Evolutionary conservation across 352 stramenopile genomes (phyloP).

Genomic region (Pythium volutum): DNA sequence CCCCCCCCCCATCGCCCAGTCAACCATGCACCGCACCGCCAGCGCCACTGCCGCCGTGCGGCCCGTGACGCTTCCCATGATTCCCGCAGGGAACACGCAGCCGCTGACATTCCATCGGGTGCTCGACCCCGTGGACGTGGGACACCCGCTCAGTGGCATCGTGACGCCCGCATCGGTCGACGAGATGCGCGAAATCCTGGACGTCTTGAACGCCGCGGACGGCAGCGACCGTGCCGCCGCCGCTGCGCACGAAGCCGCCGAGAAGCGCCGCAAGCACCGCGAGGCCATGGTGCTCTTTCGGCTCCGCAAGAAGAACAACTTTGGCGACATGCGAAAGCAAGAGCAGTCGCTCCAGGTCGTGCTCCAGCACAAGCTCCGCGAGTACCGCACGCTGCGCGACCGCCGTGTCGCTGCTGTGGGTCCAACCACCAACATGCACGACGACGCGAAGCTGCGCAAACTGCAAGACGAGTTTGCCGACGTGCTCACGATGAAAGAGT

Average conservation of each 20-base stretch:
- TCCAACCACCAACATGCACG: background rate
- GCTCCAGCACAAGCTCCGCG: slow-evolving; percentile 15
- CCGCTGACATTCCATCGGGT: slow-evolving; percentile 13
- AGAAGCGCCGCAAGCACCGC: slow-evolving; percentile 27
- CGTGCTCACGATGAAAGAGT: slow-evolving; percentile 22
- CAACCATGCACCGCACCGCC: background rate
- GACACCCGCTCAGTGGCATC: background rate
- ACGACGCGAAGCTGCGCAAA: slow-evolving; percentile 3
- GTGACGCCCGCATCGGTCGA: slow-evolving; percentile 4
- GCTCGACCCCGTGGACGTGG: background rate
- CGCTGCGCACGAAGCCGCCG: slow-evolving; percentile 11
- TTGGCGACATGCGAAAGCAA: slow-evolving; percentile 25
- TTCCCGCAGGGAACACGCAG: background rate
- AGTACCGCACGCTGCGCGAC: slow-evolving; percentile 14
- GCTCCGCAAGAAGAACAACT: slow-evolving; percentile 22
- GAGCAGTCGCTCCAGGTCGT: slow-evolving; percentile 24
- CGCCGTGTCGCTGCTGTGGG: background rate
- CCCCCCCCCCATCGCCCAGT: background rate
- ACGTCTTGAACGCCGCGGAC: slow-evolving; percentile 10
- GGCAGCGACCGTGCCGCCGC: background rate
- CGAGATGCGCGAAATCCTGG: slow-evolving; percentile 22
- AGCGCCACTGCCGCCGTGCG: background rate
- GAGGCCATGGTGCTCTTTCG: slow-evolving; percentile 29
- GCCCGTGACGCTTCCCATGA: slow-evolving; percentile 1
- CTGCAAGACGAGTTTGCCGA: slow-evolving; percentile 24